Percentiles rank a stretch among this genome's conserved stretches.
These are phyloP conservation scores for Leccinum obscurum DNA, from an alignment of 768 basidiomycete species.

Conservation along the genomic window DNA sequence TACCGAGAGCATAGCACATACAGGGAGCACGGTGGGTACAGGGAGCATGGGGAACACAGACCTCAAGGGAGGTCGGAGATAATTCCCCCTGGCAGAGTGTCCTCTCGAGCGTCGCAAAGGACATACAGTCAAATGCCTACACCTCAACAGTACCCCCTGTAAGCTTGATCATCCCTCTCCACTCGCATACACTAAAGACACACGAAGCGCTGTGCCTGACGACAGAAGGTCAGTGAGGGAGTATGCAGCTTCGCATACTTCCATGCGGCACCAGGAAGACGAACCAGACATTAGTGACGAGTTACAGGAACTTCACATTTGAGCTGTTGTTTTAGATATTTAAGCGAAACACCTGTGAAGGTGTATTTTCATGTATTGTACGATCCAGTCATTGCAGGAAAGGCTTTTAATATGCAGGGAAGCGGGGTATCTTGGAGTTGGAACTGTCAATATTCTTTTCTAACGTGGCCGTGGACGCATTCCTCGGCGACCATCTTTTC, in stretches of 20 bases:
- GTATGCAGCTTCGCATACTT: slow-evolving; percentile 18
- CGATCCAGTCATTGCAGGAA: neutral
- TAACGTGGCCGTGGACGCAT: slow-evolving; percentile 10
- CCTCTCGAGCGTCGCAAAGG: slow-evolving; percentile 32
- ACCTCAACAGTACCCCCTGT: slow-evolving; percentile 21
- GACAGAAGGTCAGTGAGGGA: slow-evolving; percentile 29
- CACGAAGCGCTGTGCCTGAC: slow-evolving; percentile 22
- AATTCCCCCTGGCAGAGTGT: slow-evolving; percentile 18
- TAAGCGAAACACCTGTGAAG: slow-evolving; percentile 5
- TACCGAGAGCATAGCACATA: slow-evolving; percentile 20
- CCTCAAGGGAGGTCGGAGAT: slow-evolving; percentile 15
- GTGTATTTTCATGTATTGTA: slow-evolving; percentile 10
- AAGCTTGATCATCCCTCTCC: slow-evolving; percentile 5
- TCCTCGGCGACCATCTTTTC: slow-evolving; percentile 1
- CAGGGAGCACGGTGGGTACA: slow-evolving; percentile 8
- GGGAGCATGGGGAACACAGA: slow-evolving; percentile 18
- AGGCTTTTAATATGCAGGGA: neutral
- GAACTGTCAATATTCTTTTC: neutral
- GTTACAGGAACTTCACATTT: slow-evolving; percentile 26
- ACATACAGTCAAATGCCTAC: slow-evolving; percentile 19
- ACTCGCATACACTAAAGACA: slow-evolving; percentile 8
- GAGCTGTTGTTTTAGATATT: slow-evolving; percentile 8
- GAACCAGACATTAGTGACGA: slow-evolving; percentile 26
- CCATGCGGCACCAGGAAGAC: slow-evolving; percentile 17
- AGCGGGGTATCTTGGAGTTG: no score